A percentile compares a stretch with the other conserved stretches of the same genome.
phyloP scores from a whole-genome alignment of 805 yeast species.

The Ogataea polymorpha region DNA sequence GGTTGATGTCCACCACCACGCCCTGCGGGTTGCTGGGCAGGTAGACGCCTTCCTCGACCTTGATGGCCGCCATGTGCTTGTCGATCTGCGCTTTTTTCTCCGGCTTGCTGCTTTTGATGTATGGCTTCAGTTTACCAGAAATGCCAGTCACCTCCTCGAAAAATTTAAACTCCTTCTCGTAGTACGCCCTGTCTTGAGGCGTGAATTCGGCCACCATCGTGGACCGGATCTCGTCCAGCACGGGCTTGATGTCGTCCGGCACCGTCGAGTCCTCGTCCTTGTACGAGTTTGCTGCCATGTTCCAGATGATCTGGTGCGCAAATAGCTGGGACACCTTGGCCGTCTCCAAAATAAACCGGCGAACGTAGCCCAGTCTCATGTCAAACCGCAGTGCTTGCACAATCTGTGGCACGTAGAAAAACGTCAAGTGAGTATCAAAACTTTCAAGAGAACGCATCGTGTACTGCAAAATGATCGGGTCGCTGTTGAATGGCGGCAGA shows the following conservation, averaged over 20 bases:
- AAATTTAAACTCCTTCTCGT: slow-evolving; percentile 80
- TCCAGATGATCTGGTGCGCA: slow-evolving; percentile 98
- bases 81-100: slow-evolving; percentile 96
- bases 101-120: slow-evolving; percentile 87
- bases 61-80: slow-evolving; percentile 84
- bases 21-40: slow-evolving; percentile 98
- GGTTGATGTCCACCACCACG: slow-evolving; percentile 81
- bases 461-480: slow-evolving; percentile 74
- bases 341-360: slow-evolving; percentile 84
- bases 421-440: slow-evolving; percentile 83
- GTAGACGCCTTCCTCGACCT: slow-evolving; percentile 78
- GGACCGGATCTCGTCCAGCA: slow-evolving; percentile 67
- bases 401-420: slow-evolving; percentile 97
- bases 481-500: slow-evolving; percentile 64
- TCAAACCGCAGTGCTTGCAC: slow-evolving; percentile 91
- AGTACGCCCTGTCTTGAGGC: slow-evolving; percentile 59
- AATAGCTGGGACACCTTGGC: slow-evolving; percentile 87
- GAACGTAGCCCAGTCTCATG: slow-evolving; percentile 69
- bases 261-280: slow-evolving; percentile 82
- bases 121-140: slow-evolving; percentile 93
- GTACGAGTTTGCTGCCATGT: slow-evolving; percentile 88
- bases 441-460: slow-evolving; percentile 86
- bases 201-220: slow-evolving; percentile 63
- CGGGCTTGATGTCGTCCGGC: slow-evolving; percentile 82
- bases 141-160: slow-evolving; percentile 89